Percentiles rank a stretch among this genome's conserved stretches.
Evolutionary conservation across 257 asterid genomes (phyloP).

Genomic region (Linderniella brevidens): DNA sequence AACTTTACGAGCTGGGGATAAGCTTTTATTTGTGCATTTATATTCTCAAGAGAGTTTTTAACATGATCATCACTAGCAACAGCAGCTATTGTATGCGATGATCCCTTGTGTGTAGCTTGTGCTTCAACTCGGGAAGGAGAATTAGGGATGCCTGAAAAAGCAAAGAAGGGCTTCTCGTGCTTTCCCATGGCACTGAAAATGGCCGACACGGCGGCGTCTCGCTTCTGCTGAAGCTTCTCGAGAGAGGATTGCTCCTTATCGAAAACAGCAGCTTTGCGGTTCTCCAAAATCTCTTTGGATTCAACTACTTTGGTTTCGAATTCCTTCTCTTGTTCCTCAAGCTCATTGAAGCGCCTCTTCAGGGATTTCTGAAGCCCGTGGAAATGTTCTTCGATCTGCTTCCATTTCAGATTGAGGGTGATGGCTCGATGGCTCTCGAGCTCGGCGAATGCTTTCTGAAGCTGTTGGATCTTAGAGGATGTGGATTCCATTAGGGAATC

Average conservation of each 20-base stretch:
- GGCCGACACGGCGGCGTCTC: conserved; percentile 88
- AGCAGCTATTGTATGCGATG: conserved; percentile 17
- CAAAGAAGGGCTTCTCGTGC: conserved; percentile 26
- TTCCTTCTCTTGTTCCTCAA: conserved; percentile 84
- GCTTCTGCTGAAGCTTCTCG: conserved; percentile 81
- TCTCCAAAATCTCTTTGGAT: conserved; percentile 51
- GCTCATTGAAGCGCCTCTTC: conserved; percentile 86
- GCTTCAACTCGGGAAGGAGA: conserved; percentile 26
- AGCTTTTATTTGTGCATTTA: conserved; percentile 36
- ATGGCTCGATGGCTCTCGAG: conserved; percentile 87
- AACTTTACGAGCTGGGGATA: conserved; percentile 68
- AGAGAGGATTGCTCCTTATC: conserved; percentile 80
- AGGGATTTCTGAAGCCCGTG: conserved; percentile 84
- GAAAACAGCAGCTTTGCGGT: conserved; percentile 57
- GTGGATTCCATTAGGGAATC: conserved; percentile 59
- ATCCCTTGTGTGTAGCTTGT: conserved; percentile 21
- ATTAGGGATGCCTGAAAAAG: conserved; percentile 14
- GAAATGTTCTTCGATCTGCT: conserved; percentile 93
- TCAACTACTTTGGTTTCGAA: conserved; percentile 62
- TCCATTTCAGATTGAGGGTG: conserved; percentile 83
- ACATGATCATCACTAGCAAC: conserved; percentile 17
- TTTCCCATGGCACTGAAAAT: conserved; percentile 46
- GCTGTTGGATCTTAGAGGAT: conserved; percentile 72
- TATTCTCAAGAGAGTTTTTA: conserved; percentile 20
- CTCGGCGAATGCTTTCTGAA: conserved; percentile 92